Base-by-base conservation (phyloP, 345 rosid genomes). In the Salix exigua region DNA sequence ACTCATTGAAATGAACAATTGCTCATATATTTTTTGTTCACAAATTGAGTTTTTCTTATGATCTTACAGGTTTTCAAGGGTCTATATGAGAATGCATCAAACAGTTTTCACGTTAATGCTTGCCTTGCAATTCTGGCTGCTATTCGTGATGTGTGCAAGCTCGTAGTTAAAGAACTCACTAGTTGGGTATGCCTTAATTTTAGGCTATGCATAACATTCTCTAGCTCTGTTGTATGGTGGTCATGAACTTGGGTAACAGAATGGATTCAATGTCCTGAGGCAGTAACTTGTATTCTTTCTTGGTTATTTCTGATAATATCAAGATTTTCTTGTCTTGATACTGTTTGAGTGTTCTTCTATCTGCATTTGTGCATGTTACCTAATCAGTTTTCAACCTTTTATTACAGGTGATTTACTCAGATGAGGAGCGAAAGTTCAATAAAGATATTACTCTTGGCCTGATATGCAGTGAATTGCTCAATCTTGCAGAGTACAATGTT, bases 141-240 rank as follows among this genome's bases (percentile, higher is more conserved):
- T 66, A 86, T 96, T 81, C 94, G 97, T 79, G 99, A 93, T 86
- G 94, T 96, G 69, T 92, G 95, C 90, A 93, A 92, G 91, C 94
- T 88, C 73, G 96, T 92, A 25, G 94, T 92, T 48, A 96, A 91
- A 83, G 95, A 93, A 88, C 98, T 96, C 77, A 96, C 99, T 48
- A 91, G 97, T 76, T 93, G 98, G 99, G 99, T 96, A 96, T 80
- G 95, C 33, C 73, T 65, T 38, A 10, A 46, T 46, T 46, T 58
- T n/a, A 58, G 16, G 63, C 23, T n/a, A 9, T n/a, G 14, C 63
- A 58, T 58, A 25, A 58, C 63, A 58, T 58, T 58, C 14, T 58
- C 16, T 23, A n/a, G 14, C 63, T 58, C 14, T 58, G 6, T 3
- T 23, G 63, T 58, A n/a, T 58, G 2, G 6, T 58, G 10, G 13